These are phyloP conservation scores for Exophiala dermatitidis DNA, from an alignment of 2,329 filamentous ascomycete species.

Conservation along the genomic window DNA sequence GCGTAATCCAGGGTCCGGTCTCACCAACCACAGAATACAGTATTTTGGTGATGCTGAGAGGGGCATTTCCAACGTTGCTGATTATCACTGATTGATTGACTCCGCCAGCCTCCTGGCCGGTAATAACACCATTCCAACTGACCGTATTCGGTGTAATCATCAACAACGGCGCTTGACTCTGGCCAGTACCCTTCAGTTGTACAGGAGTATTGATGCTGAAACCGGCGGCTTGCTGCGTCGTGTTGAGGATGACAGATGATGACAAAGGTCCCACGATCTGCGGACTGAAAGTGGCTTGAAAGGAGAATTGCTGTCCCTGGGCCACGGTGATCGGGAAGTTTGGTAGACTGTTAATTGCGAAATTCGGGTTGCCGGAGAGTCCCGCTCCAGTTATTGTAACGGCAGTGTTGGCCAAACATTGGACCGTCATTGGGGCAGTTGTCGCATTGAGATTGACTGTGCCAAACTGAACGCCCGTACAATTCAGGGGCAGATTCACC, in stretches of 20 bases:
- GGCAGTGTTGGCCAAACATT: slow-evolving; percentile 28
- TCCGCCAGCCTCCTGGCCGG: slow-evolving; percentile 30
- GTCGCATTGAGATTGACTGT: slow-evolving; percentile 36
- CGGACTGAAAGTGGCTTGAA: slow-evolving; percentile 39
- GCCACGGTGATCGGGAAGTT: slow-evolving; percentile 30
- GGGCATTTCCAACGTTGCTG: slow-evolving; percentile 35
- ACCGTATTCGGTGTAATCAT: slow-evolving; percentile 34
- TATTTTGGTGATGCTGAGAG: slow-evolving; percentile 31
- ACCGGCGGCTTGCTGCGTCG: slow-evolving; percentile 34
- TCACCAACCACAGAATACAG: slow-evolving; percentile 15
- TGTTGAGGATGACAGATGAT: slow-evolving; percentile 35
- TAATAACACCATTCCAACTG: slow-evolving; percentile 37
- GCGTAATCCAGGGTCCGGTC: slow-evolving; percentile 20
- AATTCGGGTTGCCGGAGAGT: slow-evolving; percentile 32
- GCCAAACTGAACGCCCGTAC: slow-evolving; percentile 38
- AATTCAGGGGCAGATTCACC: slow-evolving; percentile 38
- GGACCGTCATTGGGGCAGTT: slow-evolving; percentile 25
- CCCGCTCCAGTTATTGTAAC: slow-evolving; percentile 28
- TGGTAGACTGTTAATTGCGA: slow-evolving; percentile 36
- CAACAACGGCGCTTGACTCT: slow-evolving; percentile 35
- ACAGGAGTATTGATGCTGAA: slow-evolving; percentile 36
- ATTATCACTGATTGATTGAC: slow-evolving; percentile 32
- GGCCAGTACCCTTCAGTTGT: slow-evolving; percentile 35
- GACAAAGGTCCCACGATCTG: slow-evolving; percentile 32
- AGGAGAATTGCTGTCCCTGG: slow-evolving; percentile 34